phyloP scores from a whole-genome alignment of 208 protist species.

The Crithidia brevicula region DNA sequence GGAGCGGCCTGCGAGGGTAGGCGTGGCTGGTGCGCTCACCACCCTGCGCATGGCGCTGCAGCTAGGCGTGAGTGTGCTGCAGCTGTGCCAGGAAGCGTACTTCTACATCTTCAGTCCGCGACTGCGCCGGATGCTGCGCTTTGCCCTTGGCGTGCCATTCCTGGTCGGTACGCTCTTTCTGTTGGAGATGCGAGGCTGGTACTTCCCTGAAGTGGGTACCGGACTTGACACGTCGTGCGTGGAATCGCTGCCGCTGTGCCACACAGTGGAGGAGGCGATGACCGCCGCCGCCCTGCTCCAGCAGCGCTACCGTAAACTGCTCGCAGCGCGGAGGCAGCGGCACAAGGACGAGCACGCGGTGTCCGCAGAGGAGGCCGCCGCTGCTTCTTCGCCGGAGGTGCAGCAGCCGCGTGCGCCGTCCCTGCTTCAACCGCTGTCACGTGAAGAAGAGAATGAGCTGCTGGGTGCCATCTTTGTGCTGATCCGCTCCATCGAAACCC shows the following conservation, averaged over 20 bases:
- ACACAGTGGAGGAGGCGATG: slow-evolving; percentile 34
- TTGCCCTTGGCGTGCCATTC: slow-evolving; percentile 42
- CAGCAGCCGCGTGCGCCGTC: not conserved
- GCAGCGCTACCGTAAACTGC: slow-evolving; percentile 15
- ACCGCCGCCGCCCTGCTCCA: slow-evolving; percentile 28
- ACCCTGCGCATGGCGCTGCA: slow-evolving; percentile 21
- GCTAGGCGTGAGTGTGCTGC: slow-evolving; percentile 22
- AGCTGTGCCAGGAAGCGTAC: slow-evolving; percentile 40
- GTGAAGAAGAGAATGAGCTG: slow-evolving; percentile 34
- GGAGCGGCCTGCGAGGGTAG: slow-evolving; percentile 17
- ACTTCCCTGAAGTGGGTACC: slow-evolving; percentile 32
- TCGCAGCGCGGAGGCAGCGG: not conserved
- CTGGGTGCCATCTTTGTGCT: slow-evolving; percentile 44
- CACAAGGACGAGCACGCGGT: not conserved
- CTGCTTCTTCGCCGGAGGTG: not conserved
- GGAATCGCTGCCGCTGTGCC: slow-evolving; percentile 20
- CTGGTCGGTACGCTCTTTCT: slow-evolving; percentile 41
- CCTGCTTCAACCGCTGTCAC: slow-evolving; percentile 14
- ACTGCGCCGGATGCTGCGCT: slow-evolving; percentile 41
- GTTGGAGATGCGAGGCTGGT: slow-evolving; percentile 37
- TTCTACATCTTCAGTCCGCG: slow-evolving; percentile 33
- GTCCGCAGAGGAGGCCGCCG: not conserved
- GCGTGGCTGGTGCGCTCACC: slow-evolving; percentile 8
- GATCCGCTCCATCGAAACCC: slow-evolving; percentile 42
- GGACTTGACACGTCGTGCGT: slow-evolving; percentile 45